phyloP scores from a whole-genome alignment of 208 protist species.

The Leishmania gerbilli region DNA sequence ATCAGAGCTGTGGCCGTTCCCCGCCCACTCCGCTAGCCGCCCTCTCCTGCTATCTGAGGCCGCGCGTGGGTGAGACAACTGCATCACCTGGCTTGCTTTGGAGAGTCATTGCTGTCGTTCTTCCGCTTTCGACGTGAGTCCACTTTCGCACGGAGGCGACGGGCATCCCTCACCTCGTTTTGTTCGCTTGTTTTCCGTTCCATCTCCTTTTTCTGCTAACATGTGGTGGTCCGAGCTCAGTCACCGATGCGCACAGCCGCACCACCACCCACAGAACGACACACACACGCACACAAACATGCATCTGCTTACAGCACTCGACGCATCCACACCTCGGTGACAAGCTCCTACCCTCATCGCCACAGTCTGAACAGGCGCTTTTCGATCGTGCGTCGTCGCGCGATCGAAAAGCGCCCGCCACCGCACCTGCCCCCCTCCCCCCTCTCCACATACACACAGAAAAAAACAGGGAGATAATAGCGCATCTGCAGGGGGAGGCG shows the following conservation, averaged over 20 bases:
- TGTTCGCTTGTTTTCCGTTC: neutral
- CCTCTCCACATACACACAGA: neutral
- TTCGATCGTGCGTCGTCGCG: no score
- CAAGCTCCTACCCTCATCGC: neutral
- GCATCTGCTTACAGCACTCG: neutral
- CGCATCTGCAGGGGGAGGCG: neutral
- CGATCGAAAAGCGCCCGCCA: neutral
- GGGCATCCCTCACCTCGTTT: neutral
- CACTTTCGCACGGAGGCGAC: neutral
- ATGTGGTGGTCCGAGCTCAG: neutral
- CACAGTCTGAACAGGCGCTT: neutral
- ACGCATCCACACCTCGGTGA: neutral
- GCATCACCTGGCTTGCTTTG: neutral
- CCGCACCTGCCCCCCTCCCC: neutral
- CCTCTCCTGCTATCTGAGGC: neutral
- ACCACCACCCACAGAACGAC: neutral
- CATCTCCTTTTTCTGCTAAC: neutral
- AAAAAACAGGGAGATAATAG: neutral
- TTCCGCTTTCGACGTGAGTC: neutral
- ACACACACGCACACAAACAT: no score
- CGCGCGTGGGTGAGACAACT: neutral
- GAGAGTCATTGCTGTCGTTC: neutral
- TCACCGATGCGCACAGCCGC: neutral
- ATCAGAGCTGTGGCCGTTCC: neutral
- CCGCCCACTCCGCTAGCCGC: neutral